phyloP scores from a whole-genome alignment of 2,329 filamentous ascomycete genomes.

The Geosmithia flava region DNA sequence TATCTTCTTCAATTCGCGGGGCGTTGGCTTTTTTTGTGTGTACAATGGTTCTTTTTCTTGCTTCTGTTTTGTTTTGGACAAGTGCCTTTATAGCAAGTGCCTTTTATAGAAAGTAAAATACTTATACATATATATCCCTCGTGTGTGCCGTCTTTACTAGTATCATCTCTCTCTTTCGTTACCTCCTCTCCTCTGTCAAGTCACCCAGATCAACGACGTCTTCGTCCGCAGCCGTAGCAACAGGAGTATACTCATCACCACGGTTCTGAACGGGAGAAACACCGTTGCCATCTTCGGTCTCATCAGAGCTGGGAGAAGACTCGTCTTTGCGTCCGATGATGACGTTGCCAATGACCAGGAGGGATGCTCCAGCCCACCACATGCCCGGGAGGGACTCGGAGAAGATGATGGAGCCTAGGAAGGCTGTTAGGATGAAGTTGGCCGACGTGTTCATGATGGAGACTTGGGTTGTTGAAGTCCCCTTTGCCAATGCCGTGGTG shows the following conservation, averaged over 20 bases:
- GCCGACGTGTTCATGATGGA: constrained; percentile 72
- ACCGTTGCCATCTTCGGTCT: no score
- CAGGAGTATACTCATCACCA: constrained; percentile 13
- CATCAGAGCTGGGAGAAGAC: no score
- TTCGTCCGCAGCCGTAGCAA: constrained; percentile 18
- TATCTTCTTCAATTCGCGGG: background rate
- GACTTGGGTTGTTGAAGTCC: constrained; percentile 66
- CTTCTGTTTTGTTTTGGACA: no score
- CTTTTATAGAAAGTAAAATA: no score
- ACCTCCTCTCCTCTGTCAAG: constrained; percentile 6
- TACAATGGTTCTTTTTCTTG: no score
- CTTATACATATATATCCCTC: no score
- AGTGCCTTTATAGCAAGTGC: no score
- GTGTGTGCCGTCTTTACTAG: background rate
- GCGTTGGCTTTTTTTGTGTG: no score
- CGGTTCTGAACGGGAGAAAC: background rate
- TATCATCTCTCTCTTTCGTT: background rate
- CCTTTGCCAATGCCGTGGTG: constrained; percentile 62
- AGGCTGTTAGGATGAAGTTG: constrained; percentile 68
- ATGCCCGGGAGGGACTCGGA: constrained; percentile 56
- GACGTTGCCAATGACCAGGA: constrained; percentile 66
- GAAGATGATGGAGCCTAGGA: constrained; percentile 61
- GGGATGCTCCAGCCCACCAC: constrained; percentile 64
- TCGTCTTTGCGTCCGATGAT: constrained; percentile 64
- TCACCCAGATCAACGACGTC: constrained; percentile 22